Conservation (phyloP, 202 grass and related monocot species). For the Eragrostis tef region DNA sequence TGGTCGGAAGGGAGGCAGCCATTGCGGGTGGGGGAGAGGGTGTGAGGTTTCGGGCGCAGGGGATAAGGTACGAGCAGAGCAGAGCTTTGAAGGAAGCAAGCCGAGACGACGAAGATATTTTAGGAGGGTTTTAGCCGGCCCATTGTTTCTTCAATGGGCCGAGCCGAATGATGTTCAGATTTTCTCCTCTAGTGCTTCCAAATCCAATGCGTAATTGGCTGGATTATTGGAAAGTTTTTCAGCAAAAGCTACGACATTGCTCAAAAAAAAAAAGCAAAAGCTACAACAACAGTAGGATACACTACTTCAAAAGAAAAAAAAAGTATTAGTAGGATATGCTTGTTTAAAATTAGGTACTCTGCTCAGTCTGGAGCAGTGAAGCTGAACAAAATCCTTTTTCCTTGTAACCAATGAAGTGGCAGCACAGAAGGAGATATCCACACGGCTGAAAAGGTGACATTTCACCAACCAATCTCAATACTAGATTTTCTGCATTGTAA, state of each 20-base stretch:
- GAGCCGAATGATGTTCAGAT: not conserved
- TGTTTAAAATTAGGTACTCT: no score
- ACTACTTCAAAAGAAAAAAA: no score
- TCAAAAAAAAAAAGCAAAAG: no score
- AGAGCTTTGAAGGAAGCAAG: not conserved
- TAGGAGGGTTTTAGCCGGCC: slow-evolving; percentile 7
- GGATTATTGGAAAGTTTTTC: no score
- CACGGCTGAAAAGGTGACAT: not conserved
- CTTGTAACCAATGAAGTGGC: not conserved
- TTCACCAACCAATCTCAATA: not conserved
- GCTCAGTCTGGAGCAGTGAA: not conserved
- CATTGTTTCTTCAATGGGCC: not conserved
- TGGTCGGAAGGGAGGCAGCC: slow-evolving; percentile 47
- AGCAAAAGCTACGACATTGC: no score
- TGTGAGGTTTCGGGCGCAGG: slow-evolving; percentile 35
- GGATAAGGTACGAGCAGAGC: slow-evolving; percentile 40
- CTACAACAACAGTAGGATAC: no score
- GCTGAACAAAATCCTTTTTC: not conserved
- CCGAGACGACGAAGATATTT: slow-evolving; percentile 44
- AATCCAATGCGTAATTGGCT: no score
- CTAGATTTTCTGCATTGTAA: not conserved
- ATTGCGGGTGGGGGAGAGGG: slow-evolving; percentile 11
- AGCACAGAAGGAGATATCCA: not conserved
- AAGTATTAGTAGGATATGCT: no score
- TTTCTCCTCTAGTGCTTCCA: not conserved